phyloP scores from a whole-genome alignment of 2,329 filamentous ascomycete genomes.

The Fusarium chaquense region DNA sequence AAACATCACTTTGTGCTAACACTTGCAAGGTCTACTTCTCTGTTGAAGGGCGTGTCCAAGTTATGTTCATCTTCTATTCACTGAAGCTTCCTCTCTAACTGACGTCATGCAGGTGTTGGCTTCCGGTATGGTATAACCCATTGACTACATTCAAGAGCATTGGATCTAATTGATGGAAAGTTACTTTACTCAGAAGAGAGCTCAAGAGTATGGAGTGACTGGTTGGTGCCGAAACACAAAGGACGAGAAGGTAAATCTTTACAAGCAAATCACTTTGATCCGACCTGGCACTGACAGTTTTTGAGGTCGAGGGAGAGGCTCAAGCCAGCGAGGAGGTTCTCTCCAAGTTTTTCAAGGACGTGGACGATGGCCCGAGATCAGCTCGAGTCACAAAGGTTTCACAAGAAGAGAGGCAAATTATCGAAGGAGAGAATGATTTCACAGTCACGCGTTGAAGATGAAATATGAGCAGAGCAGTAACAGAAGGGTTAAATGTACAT shows the following conservation, averaged over 20 bases:
- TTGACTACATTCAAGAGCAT: not conserved
- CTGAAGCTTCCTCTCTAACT: constrained; percentile 29
- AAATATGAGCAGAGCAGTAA: constrained; percentile 14
- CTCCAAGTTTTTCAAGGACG: constrained; percentile 76
- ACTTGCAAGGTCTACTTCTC: constrained; percentile 68
- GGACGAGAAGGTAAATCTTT: constrained; percentile 62
- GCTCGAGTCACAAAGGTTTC: constrained; percentile 82
- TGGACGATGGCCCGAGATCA: constrained; percentile 78
- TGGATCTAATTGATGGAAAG: constrained; percentile 49
- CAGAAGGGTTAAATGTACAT: not conserved
- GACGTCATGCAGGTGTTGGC: constrained; percentile 62
- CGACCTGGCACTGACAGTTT: not conserved
- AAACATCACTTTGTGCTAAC: constrained; percentile 7
- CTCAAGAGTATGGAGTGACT: constrained; percentile 63
- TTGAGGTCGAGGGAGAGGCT: constrained; percentile 88
- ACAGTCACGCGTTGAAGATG: constrained; percentile 58
- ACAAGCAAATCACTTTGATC: not conserved
- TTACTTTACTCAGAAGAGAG: constrained; percentile 67
- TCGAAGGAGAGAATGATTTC: constrained; percentile 77
- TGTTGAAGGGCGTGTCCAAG: constrained; percentile 78
- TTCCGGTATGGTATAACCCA: constrained; percentile 59
- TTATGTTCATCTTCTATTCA: constrained; percentile 55
- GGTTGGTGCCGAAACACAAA: constrained; percentile 73
- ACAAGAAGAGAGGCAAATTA: constrained; percentile 72
- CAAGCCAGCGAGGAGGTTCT: constrained; percentile 78